Conservation (phyloP, 2,329 filamentous ascomycete genomes). For the Chrysoporthe cubensis region DNA sequence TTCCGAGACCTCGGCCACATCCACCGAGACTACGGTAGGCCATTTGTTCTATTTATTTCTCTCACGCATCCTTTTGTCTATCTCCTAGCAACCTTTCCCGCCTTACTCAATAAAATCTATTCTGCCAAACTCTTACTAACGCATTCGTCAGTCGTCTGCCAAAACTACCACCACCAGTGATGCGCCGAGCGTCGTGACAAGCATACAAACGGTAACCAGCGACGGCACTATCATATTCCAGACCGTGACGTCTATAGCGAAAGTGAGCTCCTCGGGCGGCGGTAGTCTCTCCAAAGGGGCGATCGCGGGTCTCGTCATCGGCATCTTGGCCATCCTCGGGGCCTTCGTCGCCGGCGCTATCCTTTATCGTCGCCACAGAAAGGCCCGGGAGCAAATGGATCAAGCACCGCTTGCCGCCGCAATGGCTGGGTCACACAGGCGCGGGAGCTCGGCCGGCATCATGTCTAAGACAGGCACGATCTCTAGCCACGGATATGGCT, state of each 20-base stretch:
- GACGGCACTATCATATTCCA: constrained; percentile 50
- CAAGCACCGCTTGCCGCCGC: constrained; percentile 48
- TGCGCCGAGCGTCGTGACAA: constrained; percentile 34
- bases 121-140: constrained; percentile 8
- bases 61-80: background rate
- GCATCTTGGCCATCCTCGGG: constrained; percentile 42
- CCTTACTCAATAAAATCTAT: too few relatives aligned
- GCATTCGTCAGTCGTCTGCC: constrained; percentile 30
- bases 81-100: background rate
- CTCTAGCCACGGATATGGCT: constrained; percentile 35
- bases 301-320: constrained; percentile 57
- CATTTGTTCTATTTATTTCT: background rate
- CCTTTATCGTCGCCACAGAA: constrained; percentile 40
- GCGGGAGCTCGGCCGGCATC: constrained; percentile 56
- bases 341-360: constrained; percentile 44
- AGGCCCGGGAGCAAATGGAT: constrained; percentile 49
- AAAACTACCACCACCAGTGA: constrained; percentile 34
- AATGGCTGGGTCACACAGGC: constrained; percentile 46
- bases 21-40: background rate
- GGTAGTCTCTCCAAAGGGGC: constrained; percentile 49
- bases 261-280: constrained; percentile 34
- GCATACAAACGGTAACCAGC: constrained; percentile 58
- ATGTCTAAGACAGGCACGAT: constrained; percentile 49
- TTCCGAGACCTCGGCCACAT: constrained; percentile 7
- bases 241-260: constrained; percentile 59